Percentiles rank a stretch among this genome's conserved stretches.
phyloP scores from a whole-genome alignment of 2,329 filamentous ascomycete species.

The Elsinoe batatas region DNA sequence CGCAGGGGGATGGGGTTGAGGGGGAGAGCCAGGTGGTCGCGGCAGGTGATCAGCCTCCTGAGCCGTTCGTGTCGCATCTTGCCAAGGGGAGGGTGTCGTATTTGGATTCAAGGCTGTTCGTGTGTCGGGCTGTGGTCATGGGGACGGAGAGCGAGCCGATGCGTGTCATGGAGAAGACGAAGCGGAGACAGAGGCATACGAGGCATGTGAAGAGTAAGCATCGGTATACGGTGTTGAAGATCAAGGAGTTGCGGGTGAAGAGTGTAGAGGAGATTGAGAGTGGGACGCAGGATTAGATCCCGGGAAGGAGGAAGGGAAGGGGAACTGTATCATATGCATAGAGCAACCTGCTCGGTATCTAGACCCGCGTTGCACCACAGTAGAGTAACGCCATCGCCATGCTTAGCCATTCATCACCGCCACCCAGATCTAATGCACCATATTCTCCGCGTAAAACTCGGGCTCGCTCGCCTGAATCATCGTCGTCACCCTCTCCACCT shows the following conservation, averaged over 20 bases:
- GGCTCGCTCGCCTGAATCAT: constrained; percentile 74
- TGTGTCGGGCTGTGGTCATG: constrained; percentile 74
- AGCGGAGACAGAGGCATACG: constrained; percentile 54
- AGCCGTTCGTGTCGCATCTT: constrained; percentile 32
- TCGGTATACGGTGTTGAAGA: constrained; percentile 72
- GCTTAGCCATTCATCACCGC: not conserved
- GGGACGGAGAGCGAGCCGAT: constrained; percentile 66
- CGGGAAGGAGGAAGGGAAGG: not conserved
- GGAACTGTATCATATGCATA: constrained; percentile 7
- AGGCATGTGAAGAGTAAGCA: constrained; percentile 84
- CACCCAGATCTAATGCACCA: constrained; percentile 13
- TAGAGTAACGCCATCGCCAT: constrained; percentile 12
- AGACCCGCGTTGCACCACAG: not conserved
- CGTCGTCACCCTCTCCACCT: constrained; percentile 78
- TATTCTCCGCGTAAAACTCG: constrained; percentile 23
- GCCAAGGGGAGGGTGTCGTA: constrained; percentile 39
- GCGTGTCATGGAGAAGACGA: constrained; percentile 48
- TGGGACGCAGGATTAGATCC: constrained; percentile 24
- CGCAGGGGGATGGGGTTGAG: constrained; percentile 16
- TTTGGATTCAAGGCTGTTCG: constrained; percentile 73
- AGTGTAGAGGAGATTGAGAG: constrained; percentile 44
- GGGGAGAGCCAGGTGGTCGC: not conserved
- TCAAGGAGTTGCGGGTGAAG: constrained; percentile 69
- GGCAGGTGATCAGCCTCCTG: not conserved
- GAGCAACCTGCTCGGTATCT: constrained; percentile 4